Conservation (phyloP, 2,329 filamentous ascomycete species). For the Alternaria postmessia region DNA sequence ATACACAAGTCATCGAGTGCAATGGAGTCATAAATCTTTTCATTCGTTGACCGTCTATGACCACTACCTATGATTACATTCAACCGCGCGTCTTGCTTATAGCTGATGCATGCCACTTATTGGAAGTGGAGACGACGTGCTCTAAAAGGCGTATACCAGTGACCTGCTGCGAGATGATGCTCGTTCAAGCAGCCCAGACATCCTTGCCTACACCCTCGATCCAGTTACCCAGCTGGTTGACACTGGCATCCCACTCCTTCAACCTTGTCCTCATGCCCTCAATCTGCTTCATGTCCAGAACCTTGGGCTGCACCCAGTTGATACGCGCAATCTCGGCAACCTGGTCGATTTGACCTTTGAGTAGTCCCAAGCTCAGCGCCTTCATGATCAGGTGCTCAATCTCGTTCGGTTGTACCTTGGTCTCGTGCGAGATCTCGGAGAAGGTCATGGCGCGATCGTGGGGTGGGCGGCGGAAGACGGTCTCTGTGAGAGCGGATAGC, state of each 20-base stretch:
- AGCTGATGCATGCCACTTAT: conserved; percentile 10
- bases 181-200: conserved; percentile 80
- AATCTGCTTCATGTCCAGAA: conserved; percentile 94
- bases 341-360: conserved; percentile 94
- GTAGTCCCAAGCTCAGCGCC: conserved; percentile 89
- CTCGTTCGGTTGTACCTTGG: conserved; percentile 87
- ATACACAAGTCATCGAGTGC: neutral
- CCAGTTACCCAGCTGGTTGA: conserved; percentile 96
- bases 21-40: conserved; percentile 19
- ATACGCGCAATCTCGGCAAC: conserved; percentile 93
- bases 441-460: conserved; percentile 97
- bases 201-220: conserved; percentile 94
- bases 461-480: conserved; percentile 92
- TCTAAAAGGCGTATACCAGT: neutral
- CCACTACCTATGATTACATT: conserved; percentile 32
- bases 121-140: conserved; percentile 5
- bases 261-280: conserved; percentile 87
- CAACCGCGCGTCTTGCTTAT: conserved; percentile 13
- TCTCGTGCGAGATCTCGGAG: conserved; percentile 85
- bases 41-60: conserved; percentile 21
- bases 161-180: neutral
- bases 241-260: conserved; percentile 93
- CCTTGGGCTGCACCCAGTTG: conserved; percentile 99
- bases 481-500: conserved; percentile 92
- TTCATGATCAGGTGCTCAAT: conserved; percentile 99